Evolutionary conservation across 202 grass and related monocot genomes (phyloP).

Genomic region (Musa balbisiana): DNA sequence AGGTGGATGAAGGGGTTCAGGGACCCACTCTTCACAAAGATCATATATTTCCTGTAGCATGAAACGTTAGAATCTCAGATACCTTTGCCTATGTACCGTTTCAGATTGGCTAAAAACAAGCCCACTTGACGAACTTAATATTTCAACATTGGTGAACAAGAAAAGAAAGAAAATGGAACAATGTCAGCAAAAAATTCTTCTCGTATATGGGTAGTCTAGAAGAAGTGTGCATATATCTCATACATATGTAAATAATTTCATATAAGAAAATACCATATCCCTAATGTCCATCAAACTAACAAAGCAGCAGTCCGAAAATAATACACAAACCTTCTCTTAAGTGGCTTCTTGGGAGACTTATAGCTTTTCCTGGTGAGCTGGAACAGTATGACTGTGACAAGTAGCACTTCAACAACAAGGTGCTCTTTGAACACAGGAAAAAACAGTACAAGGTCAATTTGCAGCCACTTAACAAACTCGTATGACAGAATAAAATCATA

Average conservation of each 20-base stretch:
- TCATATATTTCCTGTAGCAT: constrained; percentile 79
- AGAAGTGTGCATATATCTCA: neutral
- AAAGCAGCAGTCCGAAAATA: neutral
- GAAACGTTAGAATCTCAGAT: constrained; percentile 1
- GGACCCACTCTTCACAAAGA: constrained; percentile 83
- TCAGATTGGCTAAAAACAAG: too few relatives aligned
- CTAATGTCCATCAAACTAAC: too few relatives aligned
- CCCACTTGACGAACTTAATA: too few relatives aligned
- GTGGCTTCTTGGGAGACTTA: constrained; percentile 80
- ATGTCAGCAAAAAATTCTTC: too few relatives aligned
- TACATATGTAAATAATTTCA: neutral
- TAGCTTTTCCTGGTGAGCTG: constrained; percentile 93
- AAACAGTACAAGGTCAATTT: neutral
- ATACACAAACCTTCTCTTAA: constrained; percentile 52
- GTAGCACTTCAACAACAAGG: constrained; percentile 77
- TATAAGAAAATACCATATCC: neutral
- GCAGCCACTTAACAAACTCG: constrained; percentile 17
- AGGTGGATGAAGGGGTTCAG: constrained; percentile 71
- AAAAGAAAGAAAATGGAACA: too few relatives aligned
- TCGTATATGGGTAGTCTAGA: too few relatives aligned
- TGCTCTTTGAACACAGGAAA: constrained; percentile 44
- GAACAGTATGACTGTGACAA: constrained; percentile 76
- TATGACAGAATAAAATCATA: too few relatives aligned
- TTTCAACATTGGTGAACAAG: too few relatives aligned
- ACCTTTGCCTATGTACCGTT: too few relatives aligned